phyloP scores from a whole-genome alignment of 2,329 filamentous ascomycete species.

The Pseudogymnoascus sp. region DNA sequence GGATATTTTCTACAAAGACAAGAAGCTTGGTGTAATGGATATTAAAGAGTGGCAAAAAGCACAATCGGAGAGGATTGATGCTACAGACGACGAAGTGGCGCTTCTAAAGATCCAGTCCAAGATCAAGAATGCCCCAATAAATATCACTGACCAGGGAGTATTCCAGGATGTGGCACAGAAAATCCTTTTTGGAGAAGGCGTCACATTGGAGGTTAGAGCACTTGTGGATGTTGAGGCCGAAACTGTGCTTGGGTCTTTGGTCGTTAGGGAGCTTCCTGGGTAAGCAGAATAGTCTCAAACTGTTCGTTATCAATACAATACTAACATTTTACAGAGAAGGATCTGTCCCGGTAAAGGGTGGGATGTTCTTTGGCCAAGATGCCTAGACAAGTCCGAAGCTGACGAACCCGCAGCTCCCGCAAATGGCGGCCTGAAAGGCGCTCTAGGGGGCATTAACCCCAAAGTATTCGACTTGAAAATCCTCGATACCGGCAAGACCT shows the following conservation, averaged over 20 bases:
- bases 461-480: conserved; percentile 66
- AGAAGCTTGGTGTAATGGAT: conserved; percentile 75
- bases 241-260: conserved; percentile 73
- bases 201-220: conserved; percentile 70
- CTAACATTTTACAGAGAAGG: conserved; percentile 45
- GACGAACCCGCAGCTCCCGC: conserved; percentile 48
- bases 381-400: conserved; percentile 26
- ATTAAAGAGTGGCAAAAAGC: conserved; percentile 76
- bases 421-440: conserved; percentile 33
- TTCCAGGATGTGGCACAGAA: conserved; percentile 76
- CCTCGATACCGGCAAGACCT: conserved; percentile 62
- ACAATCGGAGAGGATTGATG: conserved; percentile 65
- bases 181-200: conserved; percentile 60
- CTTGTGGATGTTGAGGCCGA: conserved; percentile 74
- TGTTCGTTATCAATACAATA: neutral
- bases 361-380: conserved; percentile 39
- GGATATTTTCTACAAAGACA: conserved; percentile 70
- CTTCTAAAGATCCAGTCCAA: conserved; percentile 66
- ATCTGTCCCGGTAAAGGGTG: conserved; percentile 86
- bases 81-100: conserved; percentile 48
- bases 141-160: conserved; percentile 72
- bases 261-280: conserved; percentile 75
- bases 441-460: conserved; percentile 45
- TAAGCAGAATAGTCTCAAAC: conserved; percentile 12
- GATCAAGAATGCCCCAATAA: conserved; percentile 71